Conservation (phyloP, 2,329 filamentous ascomycete species). For the Pseudocercospora macadamiae region DNA sequence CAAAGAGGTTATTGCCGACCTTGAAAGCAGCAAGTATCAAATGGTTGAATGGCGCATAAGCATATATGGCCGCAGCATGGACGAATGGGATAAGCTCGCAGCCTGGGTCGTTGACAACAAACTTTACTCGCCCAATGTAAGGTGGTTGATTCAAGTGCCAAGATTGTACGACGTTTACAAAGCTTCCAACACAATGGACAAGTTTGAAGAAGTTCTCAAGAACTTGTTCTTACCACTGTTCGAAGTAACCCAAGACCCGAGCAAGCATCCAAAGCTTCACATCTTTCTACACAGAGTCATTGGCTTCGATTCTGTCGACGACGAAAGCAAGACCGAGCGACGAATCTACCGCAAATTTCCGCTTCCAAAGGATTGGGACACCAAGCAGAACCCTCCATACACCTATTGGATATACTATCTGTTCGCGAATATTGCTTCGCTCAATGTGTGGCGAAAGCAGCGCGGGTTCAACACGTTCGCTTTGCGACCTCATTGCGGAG, state of each 20-base stretch:
- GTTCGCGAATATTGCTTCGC: conserved; percentile 88
- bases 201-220: conserved; percentile 84
- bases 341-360: conserved; percentile 96
- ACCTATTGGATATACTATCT: conserved; percentile 99
- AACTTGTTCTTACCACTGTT: conserved; percentile 95
- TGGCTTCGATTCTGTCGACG: conserved; percentile 96
- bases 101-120: conserved; percentile 99
- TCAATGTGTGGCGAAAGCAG: conserved; percentile 88
- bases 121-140: conserved; percentile 94
- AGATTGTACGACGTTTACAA: conserved; percentile 97
- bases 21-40: conserved; percentile 98
- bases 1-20: conserved; percentile 93
- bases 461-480: conserved; percentile 96
- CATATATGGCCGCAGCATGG: conserved; percentile 86
- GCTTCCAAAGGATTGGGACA: conserved; percentile 83
- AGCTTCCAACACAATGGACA: conserved; percentile 80
- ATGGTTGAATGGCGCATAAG: conserved; percentile 99
- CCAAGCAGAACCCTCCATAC: conserved; percentile 94
- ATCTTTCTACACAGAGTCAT: conserved; percentile 93
- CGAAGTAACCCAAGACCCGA: conserved; percentile 86
- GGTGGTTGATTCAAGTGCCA: conserved; percentile 95
- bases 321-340: conserved; percentile 95
- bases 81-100: conserved; percentile 97
- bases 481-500: conserved; percentile 90
- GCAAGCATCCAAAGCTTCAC: conserved; percentile 87